These are phyloP conservation scores for Herpetomonas muscarum DNA, from an alignment of 208 protist species.

Conservation along the genomic window DNA sequence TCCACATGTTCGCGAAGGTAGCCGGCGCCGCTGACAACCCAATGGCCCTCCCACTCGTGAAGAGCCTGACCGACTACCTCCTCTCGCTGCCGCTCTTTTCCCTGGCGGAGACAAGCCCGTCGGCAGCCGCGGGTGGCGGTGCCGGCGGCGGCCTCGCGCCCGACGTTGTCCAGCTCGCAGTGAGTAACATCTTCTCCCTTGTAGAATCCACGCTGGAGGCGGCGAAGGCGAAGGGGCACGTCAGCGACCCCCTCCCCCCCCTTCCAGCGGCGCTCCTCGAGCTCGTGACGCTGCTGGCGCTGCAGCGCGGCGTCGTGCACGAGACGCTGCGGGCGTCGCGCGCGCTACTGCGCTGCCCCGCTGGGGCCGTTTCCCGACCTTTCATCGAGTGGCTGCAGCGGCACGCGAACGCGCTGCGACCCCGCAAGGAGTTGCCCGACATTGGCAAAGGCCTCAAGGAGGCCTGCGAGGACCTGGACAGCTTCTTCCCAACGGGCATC, in stretches of 20 bases:
- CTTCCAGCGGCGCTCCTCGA: constrained; percentile 40
- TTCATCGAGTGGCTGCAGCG: constrained; percentile 48
- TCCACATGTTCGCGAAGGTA: constrained; percentile 61
- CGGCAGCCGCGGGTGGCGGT: constrained; percentile 2
- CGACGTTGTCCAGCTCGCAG: constrained; percentile 50
- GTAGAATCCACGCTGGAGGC: constrained; percentile 24
- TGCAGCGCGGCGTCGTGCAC: constrained; percentile 72
- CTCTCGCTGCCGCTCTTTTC: constrained; percentile 60
- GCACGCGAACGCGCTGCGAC: constrained; percentile 37
- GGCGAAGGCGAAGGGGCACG: background rate
- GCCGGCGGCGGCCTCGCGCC: constrained; percentile 31
- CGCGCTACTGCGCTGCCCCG: constrained; percentile 50
- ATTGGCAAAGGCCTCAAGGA: constrained; percentile 41
- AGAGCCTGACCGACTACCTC: constrained; percentile 69
- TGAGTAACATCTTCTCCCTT: constrained; percentile 44
- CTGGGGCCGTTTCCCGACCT: constrained; percentile 18
- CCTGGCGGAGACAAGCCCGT: constrained; percentile 38
- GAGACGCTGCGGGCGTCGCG: constrained; percentile 63
- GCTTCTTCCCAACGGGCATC: constrained; percentile 39
- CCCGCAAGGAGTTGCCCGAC: constrained; percentile 43
- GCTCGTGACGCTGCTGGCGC: constrained; percentile 59
- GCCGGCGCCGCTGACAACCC: constrained; percentile 18
- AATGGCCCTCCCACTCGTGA: constrained; percentile 53
- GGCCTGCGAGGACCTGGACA: constrained; percentile 49
- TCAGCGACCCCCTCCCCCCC: background rate